Evolutionary conservation across 2,329 filamentous ascomycete species (phyloP).

Genomic region (Colletotrichum sp.): DNA sequence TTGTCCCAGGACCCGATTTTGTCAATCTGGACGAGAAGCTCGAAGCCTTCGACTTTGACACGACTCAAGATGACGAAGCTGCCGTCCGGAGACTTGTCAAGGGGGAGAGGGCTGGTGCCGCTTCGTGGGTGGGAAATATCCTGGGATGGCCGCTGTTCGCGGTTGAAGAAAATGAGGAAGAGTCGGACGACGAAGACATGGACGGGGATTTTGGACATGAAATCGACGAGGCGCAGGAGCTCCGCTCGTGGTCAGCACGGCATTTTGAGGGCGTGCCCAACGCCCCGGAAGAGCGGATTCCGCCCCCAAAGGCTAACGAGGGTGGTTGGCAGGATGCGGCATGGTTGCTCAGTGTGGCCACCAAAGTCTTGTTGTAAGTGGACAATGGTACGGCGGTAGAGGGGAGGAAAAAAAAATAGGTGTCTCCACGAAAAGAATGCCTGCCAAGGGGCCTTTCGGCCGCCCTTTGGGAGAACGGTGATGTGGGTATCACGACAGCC

Average conservation of each 20-base stretch:
- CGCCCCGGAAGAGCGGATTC: constrained; percentile 51
- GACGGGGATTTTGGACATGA: constrained; percentile 34
- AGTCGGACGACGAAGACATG: constrained; percentile 43
- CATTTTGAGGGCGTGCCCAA: constrained; percentile 47
- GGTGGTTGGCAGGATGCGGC: constrained; percentile 72
- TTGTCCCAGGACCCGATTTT: constrained; percentile 63
- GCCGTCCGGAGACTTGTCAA: constrained; percentile 62
- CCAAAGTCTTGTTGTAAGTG: constrained; percentile 62
- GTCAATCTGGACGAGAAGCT: constrained; percentile 66
- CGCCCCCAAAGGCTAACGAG: constrained; percentile 54
- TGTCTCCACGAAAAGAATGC: not conserved
- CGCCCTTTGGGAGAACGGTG: not conserved
- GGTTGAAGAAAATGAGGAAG: constrained; percentile 65
- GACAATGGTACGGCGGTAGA: not conserved
- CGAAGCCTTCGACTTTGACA: constrained; percentile 58
- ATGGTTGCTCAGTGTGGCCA: constrained; percentile 70
- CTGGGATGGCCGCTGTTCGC: constrained; percentile 68
- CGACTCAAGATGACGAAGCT: constrained; percentile 61
- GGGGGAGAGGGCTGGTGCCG: constrained; percentile 54
- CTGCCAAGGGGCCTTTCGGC: not conserved
- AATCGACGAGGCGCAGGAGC: constrained; percentile 31
- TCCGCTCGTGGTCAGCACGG: constrained; percentile 36
- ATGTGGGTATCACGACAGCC: constrained; percentile 16
- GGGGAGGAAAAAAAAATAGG: not conserved
- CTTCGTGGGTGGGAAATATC: constrained; percentile 63